Percentiles rank a stretch among this genome's conserved stretches.
phyloP scores from a whole-genome alignment of 192 early-diverging fungal species.

The Phlyctochytrium bullatum region DNA sequence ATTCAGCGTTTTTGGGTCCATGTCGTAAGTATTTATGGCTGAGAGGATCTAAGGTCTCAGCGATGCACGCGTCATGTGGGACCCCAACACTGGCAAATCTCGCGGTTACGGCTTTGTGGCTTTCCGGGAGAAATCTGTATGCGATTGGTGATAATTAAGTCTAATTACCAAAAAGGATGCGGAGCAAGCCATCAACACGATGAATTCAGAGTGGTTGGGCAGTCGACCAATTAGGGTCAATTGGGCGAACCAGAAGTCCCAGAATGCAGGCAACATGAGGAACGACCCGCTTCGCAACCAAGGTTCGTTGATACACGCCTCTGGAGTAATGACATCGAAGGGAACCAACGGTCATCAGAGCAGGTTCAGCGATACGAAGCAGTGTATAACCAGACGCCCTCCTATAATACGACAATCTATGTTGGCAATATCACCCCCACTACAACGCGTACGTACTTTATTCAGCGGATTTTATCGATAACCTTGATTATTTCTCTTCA shows the following conservation, averaged over 20 bases:
- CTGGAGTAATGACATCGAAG: neutral
- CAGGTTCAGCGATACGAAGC: conserved; percentile 49
- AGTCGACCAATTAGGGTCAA: conserved; percentile 85
- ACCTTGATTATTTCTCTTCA: neutral
- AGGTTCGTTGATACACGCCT: too few species aligned
- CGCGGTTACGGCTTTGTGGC: conserved; percentile 91
- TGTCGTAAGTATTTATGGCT: conserved; percentile 62
- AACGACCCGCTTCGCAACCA: neutral
- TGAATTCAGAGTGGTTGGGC: conserved; percentile 90
- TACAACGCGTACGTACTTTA: conserved; percentile 60
- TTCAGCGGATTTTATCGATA: neutral
- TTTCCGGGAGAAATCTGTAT: conserved; percentile 71
- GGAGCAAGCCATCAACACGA: conserved; percentile 76
- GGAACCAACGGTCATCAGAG: neutral
- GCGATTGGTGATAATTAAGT: conserved; percentile 2
- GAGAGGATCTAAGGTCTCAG: conserved; percentile 29
- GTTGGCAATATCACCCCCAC: conserved; percentile 82
- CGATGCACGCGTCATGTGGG: conserved; percentile 94
- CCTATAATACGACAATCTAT: conserved; percentile 86
- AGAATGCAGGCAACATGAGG: neutral
- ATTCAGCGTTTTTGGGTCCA: conserved; percentile 67
- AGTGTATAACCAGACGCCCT: conserved; percentile 70
- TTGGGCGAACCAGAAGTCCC: conserved; percentile 87
- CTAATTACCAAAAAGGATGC: conserved; percentile 56
- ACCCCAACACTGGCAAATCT: conserved; percentile 80